phyloP scores from a whole-genome alignment of 2,329 filamentous ascomycete genomes.

The Paraconiothyrium sp. region DNA sequence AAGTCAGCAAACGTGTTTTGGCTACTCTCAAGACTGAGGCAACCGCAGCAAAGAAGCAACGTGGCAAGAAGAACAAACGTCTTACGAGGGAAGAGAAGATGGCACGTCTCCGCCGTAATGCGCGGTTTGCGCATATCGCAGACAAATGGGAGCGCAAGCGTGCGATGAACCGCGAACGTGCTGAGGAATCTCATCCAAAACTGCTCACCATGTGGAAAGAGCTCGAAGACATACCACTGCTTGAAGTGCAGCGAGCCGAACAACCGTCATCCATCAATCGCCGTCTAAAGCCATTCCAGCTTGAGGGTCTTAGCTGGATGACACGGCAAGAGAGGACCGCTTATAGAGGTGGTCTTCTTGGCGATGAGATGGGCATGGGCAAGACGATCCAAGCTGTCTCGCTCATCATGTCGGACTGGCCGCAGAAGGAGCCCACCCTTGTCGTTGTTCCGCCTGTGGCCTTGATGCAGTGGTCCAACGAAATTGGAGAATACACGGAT shows the following conservation, averaged over 20 bases:
- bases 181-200: constrained; percentile 80
- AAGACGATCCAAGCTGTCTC: constrained; percentile 99
- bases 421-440: constrained; percentile 80
- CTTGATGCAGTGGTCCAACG: constrained; percentile 86
- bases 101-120: constrained; percentile 30
- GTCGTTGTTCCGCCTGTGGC: constrained; percentile 93
- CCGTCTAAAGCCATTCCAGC: constrained; percentile 89
- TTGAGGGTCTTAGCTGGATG: constrained; percentile 96
- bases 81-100: constrained; percentile 34
- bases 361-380: constrained; percentile 98
- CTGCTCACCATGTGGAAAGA: constrained; percentile 86
- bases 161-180: constrained; percentile 67
- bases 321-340: constrained; percentile 82
- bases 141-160: constrained; percentile 55
- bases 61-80: constrained; percentile 38
- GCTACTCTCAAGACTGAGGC: constrained; percentile 25
- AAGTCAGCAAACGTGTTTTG: constrained; percentile 29
- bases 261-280: constrained; percentile 83
- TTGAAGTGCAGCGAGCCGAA: constrained; percentile 70
- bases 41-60: constrained; percentile 8
- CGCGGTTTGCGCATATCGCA: constrained; percentile 45
- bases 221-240: constrained; percentile 72
- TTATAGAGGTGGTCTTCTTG: constrained; percentile 89
- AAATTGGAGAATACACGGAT: constrained; percentile 75
- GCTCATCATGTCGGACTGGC: constrained; percentile 97